phyloP scores from a whole-genome alignment of 2,329 filamentous ascomycete genomes.

The Calycina herbarum region DNA sequence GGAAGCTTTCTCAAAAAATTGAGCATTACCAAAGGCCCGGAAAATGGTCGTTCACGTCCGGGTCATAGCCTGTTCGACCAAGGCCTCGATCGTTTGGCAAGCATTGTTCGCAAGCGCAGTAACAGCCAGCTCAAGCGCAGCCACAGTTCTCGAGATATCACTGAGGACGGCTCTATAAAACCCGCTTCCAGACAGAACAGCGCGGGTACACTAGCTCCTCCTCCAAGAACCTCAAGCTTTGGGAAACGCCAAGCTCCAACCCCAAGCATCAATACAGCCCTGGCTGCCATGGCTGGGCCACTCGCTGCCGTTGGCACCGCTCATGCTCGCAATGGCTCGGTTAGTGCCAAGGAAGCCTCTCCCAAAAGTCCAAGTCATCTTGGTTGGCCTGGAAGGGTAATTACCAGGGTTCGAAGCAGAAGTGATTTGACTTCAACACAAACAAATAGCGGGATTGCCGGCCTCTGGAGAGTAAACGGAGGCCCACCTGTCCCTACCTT shows the following conservation, averaged over 20 bases:
- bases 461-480: constrained; percentile 56
- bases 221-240: constrained; percentile 51
- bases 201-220: constrained; percentile 47
- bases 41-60: constrained; percentile 45
- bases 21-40: constrained; percentile 51
- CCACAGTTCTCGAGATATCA: constrained; percentile 31
- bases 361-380: constrained; percentile 45
- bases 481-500: constrained; percentile 59
- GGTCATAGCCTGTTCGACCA: constrained; percentile 54
- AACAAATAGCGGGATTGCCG: constrained; percentile 45
- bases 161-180: constrained; percentile 31
- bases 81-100: constrained; percentile 31
- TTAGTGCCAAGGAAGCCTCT: constrained; percentile 52
- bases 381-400: constrained; percentile 43
- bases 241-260: constrained; percentile 51
- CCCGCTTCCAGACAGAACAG: constrained; percentile 39
- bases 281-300: constrained; percentile 55
- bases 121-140: constrained; percentile 37
- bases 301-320: constrained; percentile 55
- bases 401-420: constrained; percentile 54
- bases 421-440: constrained; percentile 50
- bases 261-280: constrained; percentile 59
- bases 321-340: constrained; percentile 60
- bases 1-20: constrained; percentile 65
- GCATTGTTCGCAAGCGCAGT: constrained; percentile 35